Conservation (phyloP, 805 yeast species). For the Lachancea sp. region DNA sequence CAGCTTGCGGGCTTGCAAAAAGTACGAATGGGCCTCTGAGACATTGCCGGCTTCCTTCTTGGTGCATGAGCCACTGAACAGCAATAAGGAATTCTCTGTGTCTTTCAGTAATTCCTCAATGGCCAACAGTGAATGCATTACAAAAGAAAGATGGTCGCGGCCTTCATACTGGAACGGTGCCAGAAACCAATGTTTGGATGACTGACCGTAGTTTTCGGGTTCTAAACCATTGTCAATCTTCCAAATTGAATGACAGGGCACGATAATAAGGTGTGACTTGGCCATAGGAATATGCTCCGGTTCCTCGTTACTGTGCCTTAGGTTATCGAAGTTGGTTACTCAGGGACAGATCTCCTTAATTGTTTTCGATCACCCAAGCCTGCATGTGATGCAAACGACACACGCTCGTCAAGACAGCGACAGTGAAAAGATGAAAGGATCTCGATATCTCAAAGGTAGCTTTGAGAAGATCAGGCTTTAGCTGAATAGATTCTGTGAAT, state of each 20-base stretch:
- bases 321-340: too few relatives aligned
- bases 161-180: slow-evolving; percentile 67
- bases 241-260: slow-evolving; percentile 67
- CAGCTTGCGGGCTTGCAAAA: slow-evolving; percentile 37
- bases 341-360: too few relatives aligned
- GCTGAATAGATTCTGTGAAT: too few relatives aligned
- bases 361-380: too few relatives aligned
- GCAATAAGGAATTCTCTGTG: slow-evolving; percentile 31
- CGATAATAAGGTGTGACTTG: slow-evolving; percentile 36
- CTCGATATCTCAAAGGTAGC: too few relatives aligned
- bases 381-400: too few relatives aligned
- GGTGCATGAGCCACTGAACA: slow-evolving; percentile 67
- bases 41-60: slow-evolving; percentile 46
- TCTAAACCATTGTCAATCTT: slow-evolving; percentile 15
- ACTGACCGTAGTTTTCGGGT: slow-evolving; percentile 40
- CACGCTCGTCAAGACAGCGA: too few relatives aligned
- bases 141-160: slow-evolving; percentile 58
- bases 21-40: slow-evolving; percentile 60
- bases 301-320: not conserved
- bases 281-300: not conserved
- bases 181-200: slow-evolving; percentile 53
- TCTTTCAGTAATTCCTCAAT: slow-evolving; percentile 33
- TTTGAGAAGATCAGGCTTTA: too few relatives aligned
- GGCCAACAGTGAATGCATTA: slow-evolving; percentile 50
- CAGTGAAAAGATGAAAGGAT: too few relatives aligned